phyloP scores from a whole-genome alignment of 352 stramenopile genomes.

The Phytopythium ostracodes region DNA sequence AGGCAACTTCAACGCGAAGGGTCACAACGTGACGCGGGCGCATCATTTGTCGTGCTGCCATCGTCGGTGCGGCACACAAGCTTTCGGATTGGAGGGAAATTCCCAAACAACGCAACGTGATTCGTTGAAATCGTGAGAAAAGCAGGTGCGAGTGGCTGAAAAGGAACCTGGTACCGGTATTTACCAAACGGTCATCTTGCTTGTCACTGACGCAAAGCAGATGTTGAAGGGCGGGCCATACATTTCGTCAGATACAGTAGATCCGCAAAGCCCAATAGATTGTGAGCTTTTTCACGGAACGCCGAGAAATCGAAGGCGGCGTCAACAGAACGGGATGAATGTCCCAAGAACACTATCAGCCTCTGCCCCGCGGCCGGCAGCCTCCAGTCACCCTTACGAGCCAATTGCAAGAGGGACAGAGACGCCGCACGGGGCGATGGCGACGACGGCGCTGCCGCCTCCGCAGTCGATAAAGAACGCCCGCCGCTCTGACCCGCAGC shows the following conservation, averaged over 20 bases:
- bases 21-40: conserved; percentile 1
- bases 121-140: not conserved
- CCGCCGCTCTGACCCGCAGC: not conserved
- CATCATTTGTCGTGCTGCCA: not conserved
- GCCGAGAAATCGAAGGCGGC: not conserved
- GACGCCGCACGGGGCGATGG: not conserved
- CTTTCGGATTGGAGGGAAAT: not conserved
- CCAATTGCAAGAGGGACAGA: not conserved
- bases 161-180: too few relatives aligned
- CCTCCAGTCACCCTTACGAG: not conserved
- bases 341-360: not conserved
- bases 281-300: not conserved
- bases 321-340: not conserved
- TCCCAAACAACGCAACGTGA: not conserved
- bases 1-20: conserved; percentile 7
- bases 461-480: not conserved
- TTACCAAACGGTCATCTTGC: too few relatives aligned
- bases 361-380: not conserved
- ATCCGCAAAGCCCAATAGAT: not conserved
- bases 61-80: too few relatives aligned
- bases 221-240: not conserved
- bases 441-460: not conserved
- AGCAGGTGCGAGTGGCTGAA: too few relatives aligned
- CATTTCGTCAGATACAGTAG: not conserved
- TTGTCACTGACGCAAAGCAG: not conserved